phyloP scores from a whole-genome alignment of 805 yeast genomes.

The Wickerhamomyces kurtzmanii region DNA sequence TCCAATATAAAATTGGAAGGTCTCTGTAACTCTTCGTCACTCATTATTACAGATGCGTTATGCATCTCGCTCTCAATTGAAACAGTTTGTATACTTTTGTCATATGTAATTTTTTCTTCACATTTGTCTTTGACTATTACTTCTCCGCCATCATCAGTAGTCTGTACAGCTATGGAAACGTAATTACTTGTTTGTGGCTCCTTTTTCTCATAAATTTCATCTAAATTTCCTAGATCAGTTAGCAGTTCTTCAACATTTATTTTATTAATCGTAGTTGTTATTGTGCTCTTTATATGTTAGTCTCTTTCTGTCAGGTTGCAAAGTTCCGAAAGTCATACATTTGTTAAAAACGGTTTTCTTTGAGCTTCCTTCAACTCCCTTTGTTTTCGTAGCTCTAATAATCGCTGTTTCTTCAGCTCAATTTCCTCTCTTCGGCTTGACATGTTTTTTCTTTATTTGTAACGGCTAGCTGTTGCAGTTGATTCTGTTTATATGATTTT shows the following conservation, averaged over 20 bases:
- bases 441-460: constrained; percentile 9
- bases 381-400: constrained; percentile 41
- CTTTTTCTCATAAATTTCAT: too few relatives aligned
- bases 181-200: too few relatives aligned
- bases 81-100: constrained; percentile 16
- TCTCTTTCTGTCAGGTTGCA: background rate
- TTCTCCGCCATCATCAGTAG: constrained; percentile 5
- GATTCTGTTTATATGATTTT: constrained; percentile 4
- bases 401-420: constrained; percentile 40
- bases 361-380: constrained; percentile 28
- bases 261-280: too few relatives aligned
- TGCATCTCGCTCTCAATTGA: too few relatives aligned
- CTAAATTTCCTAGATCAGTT: too few relatives aligned
- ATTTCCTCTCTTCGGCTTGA: constrained; percentile 30
- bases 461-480: constrained; percentile 6
- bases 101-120: constrained; percentile 14
- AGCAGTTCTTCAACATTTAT: too few relatives aligned
- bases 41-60: too few relatives aligned
- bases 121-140: too few relatives aligned
- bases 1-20: too few relatives aligned
- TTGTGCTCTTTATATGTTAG: background rate
- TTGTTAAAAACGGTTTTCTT: too few relatives aligned
- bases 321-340: too few relatives aligned
- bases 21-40: too few relatives aligned
- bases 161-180: constrained; percentile 1